Evolutionary conservation across 306 rosid species (phyloP).

Genomic region (Aeschynomene evenia): DNA sequence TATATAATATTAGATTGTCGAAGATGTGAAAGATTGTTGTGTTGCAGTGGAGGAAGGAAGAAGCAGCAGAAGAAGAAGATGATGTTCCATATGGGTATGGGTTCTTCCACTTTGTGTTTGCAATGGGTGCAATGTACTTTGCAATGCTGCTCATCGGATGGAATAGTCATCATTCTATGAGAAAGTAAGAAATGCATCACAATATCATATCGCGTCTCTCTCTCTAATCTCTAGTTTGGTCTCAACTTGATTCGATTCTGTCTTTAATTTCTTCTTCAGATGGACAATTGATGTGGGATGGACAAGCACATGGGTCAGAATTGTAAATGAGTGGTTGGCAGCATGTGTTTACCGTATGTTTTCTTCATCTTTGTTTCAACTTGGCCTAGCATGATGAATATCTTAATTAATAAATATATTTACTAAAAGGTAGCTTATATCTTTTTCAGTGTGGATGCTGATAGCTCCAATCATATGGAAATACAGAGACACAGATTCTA

Average conservation of each 20-base stretch:
- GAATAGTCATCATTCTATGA: slow-evolving; percentile 79
- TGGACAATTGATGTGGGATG: slow-evolving; percentile 98
- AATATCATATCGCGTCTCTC: not conserved
- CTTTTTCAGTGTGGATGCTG: slow-evolving; percentile 78
- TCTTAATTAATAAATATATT: too few species aligned
- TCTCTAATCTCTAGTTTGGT: too few species aligned
- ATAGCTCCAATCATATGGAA: slow-evolving; percentile 81
- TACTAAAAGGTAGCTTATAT: not conserved
- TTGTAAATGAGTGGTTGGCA: slow-evolving; percentile 93
- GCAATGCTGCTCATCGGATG: slow-evolving; percentile 95
- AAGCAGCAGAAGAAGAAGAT: slow-evolving; percentile 61
- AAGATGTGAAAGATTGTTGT: slow-evolving; percentile 39
- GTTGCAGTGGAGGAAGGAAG: slow-evolving; percentile 70
- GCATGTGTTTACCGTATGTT: slow-evolving; percentile 89
- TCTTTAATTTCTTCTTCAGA: slow-evolving; percentile 53
- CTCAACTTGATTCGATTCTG: not conserved
- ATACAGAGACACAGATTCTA: slow-evolving; percentile 47
- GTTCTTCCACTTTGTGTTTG: slow-evolving; percentile 94
- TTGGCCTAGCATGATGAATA: not conserved
- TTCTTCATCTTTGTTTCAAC: not conserved
- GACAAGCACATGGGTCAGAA: slow-evolving; percentile 97
- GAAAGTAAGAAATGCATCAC: too few species aligned
- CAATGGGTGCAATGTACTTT: slow-evolving; percentile 98
- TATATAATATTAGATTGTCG: too few species aligned
- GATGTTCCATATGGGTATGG: slow-evolving; percentile 98